Base-by-base conservation (phyloP, 768 basidiomycete genomes). In the Lactarius sp. region DNA sequence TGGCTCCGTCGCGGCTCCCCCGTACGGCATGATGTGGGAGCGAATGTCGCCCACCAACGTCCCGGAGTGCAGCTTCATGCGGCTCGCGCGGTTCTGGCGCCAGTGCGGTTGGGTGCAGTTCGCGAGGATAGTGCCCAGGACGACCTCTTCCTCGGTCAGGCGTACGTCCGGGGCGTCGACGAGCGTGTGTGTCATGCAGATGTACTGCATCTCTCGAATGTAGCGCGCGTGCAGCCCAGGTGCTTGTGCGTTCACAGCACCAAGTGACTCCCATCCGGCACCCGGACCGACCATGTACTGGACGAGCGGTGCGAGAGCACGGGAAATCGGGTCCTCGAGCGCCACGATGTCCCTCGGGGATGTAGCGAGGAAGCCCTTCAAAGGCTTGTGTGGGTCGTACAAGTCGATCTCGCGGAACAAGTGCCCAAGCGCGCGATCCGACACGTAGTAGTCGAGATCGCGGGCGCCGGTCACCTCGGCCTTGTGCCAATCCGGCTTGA, bases 401-500 rank as follows among this genome's bases (percentile, higher is more conserved):
- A 88, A 72, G 14, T 69, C 70, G 65, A 92, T 84, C 13, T 75
- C 78, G 12, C 92, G 88, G 72, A 81, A 93, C 55, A 93, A 77
- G 46, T 81, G 73, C 6, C 92, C 92, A 9, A 94, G 80, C 0
- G 88, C 90, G 3, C 86, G 81, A 33, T 73, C 75, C 2, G 90
- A 92, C 52, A 79, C 76, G 69, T 93, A 93, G 74, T 88, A 88
- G 66, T 90, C 86, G 1, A 80, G 81, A 20, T 80, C 69, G 7
- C 81, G 79, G 22, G 82, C 82, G 6, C 75, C 72, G 1, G 69
- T 69, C 8, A 72, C 72, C 50, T 76, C 52, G 1, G 73, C 69
- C 69, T 79, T 80, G 62, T 89, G 83, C 90, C 90, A 92, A 71
- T 92, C 90, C 0, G 90, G 90, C 69, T 87, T 91, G 71, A 80